Base-by-base conservation (phyloP, 257 asterid genomes). In the Solanum commersonii region DNA sequence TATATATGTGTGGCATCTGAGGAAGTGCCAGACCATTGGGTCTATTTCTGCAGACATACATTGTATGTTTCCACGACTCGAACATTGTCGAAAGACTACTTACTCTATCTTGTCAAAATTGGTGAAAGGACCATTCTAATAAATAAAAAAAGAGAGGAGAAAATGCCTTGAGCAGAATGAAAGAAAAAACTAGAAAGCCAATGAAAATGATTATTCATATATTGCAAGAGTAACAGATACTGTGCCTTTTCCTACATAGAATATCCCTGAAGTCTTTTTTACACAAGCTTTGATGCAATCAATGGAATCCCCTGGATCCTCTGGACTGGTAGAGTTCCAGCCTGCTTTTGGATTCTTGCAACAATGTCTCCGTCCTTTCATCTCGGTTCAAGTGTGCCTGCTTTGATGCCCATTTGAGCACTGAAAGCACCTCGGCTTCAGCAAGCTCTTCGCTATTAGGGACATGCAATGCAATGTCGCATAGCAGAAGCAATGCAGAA, bases 401-500 rank as follows among this genome's bases (percentile, higher is more conserved):
- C 78, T 90, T 90, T 34, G 90, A 89, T 23, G 92, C 91, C 94
- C 93, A 91, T 33, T 89, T 91, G 9, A 93, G 88, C 86, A 88
- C 92, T 3, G 89, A 42, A 22, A 93, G 93, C 40, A 91, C 95
- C 87, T 86, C 91, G 2, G 87, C 88, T 31, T 67, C 84, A 35
- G 93, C 93, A 33, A 93, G 90, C 77, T 93, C 93, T 83, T 93
- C 91, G 16, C 90, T 89, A 15, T 87, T 92, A 10, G 93, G 93
- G 46, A 93, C 84, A 37, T 92, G 89, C n/a, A 83, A 46, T 5
- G 91, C 92, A 38, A 92, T 92, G 89, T 90, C 89, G 85, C 92
- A 90, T 9, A 92, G 78, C 40, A 93, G 89, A 40, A 77, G 49
- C 86, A 91, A 49, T 40, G 93, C 93, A 63, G 84, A 63, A 33